Conservation (phyloP, 805 yeast species). For the Zygosaccharomyces siamensis region DNA sequence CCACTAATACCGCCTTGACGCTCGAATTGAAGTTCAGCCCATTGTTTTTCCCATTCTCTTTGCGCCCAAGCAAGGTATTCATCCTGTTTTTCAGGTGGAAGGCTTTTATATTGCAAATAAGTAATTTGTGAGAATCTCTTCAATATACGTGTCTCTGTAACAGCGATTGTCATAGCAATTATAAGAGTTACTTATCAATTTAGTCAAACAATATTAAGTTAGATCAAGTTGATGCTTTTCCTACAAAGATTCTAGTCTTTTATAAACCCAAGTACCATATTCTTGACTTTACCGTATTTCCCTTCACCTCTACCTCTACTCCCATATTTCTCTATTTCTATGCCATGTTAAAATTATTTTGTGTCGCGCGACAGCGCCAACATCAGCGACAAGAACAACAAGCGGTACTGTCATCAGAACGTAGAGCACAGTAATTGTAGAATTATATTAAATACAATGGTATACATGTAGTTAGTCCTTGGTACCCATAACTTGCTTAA, state of each 20-base stretch:
- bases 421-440: background rate
- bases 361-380: conserved; percentile 5
- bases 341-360: background rate
- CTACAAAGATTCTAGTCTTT: background rate
- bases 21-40: conserved; percentile 11
- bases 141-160: background rate
- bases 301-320: background rate
- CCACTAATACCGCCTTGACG: conserved; percentile 15
- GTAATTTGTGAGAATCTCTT: conserved; percentile 9
- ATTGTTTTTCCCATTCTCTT: conserved; percentile 13
- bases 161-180: background rate
- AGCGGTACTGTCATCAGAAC: background rate
- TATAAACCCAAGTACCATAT: background rate
- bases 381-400: background rate
- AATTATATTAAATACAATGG: conserved; percentile 4
- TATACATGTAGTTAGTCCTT: conserved; percentile 28
- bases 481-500: conserved; percentile 68
- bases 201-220: background rate
- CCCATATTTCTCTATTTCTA: conserved; percentile 1
- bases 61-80: conserved; percentile 18
- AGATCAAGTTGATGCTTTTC: background rate
- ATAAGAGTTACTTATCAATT: background rate
- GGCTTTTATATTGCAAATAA: conserved; percentile 10
- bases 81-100: conserved; percentile 9
- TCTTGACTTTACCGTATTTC: background rate